Conservation (phyloP, 2,329 filamentous ascomycete species). For the Hypomyces perniciosus region DNA sequence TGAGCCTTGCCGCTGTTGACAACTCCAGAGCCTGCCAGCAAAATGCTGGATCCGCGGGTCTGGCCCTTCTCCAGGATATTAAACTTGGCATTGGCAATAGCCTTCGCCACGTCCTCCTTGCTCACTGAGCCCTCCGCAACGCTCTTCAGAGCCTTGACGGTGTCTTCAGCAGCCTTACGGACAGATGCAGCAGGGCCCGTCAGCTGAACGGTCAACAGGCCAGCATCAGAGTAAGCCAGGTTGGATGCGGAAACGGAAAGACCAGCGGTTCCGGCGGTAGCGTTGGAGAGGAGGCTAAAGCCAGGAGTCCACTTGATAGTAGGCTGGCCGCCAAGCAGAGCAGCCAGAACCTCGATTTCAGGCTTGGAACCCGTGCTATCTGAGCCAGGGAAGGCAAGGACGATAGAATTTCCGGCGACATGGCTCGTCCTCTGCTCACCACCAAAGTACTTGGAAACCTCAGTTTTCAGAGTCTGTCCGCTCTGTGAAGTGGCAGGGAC, state of each 20-base stretch:
- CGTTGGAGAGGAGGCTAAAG: constrained; percentile 85
- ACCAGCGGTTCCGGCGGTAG: constrained; percentile 58
- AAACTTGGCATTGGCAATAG: constrained; percentile 89
- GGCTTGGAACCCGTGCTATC: constrained; percentile 79
- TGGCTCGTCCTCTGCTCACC: constrained; percentile 88
- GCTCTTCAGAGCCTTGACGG: constrained; percentile 76
- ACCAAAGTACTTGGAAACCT: constrained; percentile 81
- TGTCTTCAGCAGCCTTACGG: constrained; percentile 65
- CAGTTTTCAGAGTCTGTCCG: constrained; percentile 49
- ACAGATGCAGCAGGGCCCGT: constrained; percentile 69
- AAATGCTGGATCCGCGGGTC: constrained; percentile 68
- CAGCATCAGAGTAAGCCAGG: constrained; percentile 86
- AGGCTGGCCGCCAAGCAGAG: constrained; percentile 84
- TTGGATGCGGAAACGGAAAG: constrained; percentile 69
- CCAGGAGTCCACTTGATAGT: constrained; percentile 94
- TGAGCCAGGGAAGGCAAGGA: constrained; percentile 89
- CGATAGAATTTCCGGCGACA: constrained; percentile 70
- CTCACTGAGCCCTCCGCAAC: constrained; percentile 68
- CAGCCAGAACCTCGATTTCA: constrained; percentile 78
- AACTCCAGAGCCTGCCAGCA: constrained; percentile 78
- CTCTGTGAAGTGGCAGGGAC: constrained; percentile 50
- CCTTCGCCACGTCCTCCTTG: constrained; percentile 87
- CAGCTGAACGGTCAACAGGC: constrained; percentile 79
- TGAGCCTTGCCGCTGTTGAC: constrained; percentile 76
- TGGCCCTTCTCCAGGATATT: constrained; percentile 78